Evolutionary conservation across 2,329 filamentous ascomycete genomes (phyloP).

Genomic region (Alternaria conjuncta): DNA sequence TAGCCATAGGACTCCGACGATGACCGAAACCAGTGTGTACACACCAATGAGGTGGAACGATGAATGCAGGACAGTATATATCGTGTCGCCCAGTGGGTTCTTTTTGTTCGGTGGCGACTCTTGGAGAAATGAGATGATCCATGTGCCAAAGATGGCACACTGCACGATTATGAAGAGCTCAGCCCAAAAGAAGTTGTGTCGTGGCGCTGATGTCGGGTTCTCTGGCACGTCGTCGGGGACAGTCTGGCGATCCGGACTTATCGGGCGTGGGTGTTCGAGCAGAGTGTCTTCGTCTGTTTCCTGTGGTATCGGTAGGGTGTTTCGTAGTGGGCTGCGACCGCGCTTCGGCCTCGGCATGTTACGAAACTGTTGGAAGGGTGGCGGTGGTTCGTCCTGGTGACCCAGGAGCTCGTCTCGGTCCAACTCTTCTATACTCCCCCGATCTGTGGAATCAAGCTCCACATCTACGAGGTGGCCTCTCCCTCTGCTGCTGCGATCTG

Average conservation of each 20-base stretch:
- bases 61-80: constrained; percentile 85
- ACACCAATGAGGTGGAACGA: constrained; percentile 90
- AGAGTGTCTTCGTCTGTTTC: constrained; percentile 61
- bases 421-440: constrained; percentile 53
- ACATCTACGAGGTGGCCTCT: constrained; percentile 82
- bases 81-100: constrained; percentile 83
- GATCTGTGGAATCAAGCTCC: constrained; percentile 72
- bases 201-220: constrained; percentile 49
- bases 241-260: constrained; percentile 60
- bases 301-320: constrained; percentile 51
- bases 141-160: constrained; percentile 84
- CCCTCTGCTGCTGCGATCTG: constrained; percentile 59
- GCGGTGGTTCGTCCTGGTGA: constrained; percentile 58
- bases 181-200: constrained; percentile 90
- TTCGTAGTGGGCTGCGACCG: constrained; percentile 51
- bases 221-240: constrained; percentile 64
- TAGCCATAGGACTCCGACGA: constrained; percentile 90
- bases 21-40: constrained; percentile 87
- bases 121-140: constrained; percentile 87
- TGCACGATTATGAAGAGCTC: constrained; percentile 86
- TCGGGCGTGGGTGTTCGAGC: constrained; percentile 51
- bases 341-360: constrained; percentile 51
- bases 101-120: constrained; percentile 74
- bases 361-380: constrained; percentile 65
- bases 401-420: constrained; percentile 41